Base-by-base conservation (phyloP, 2,329 filamentous ascomycete genomes). In the Phoma sp. region DNA sequence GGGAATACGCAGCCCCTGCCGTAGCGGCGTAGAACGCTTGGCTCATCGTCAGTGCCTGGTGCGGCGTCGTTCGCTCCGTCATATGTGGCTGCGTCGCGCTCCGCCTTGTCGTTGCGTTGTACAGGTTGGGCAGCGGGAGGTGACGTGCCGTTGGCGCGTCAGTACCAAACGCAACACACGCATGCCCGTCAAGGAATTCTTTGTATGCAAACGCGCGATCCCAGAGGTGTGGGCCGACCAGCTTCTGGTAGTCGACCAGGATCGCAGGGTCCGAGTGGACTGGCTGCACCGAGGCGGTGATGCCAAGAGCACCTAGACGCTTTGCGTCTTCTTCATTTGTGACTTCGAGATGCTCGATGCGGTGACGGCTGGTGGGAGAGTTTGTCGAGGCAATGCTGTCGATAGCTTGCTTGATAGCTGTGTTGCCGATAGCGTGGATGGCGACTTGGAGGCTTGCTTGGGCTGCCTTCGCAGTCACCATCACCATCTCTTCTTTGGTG, bases 281-380 rank as follows among this genome's bases (percentile, higher is more conserved):
- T 25, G 91, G 93, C 79, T 96, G 90, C 63, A 96, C 95, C 52
- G 89, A 89, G 55, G 96, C 91, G 47, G 91, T 96, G 70, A 87
- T 85, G 54, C 84, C 82, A 4, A 84, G 71, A 22, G 71, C 64
- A 9, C 83, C 84, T 0, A 87, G 78, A 0, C 83, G 76, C 0
- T 61, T 71, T 1, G 82, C 84, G 57, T 87, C 85, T 50, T 75
- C 74, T 0, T 75, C 72, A 0, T 75, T 78, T 4, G 54, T 48
- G 29, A 55, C 13, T 64, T 87, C 85, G 2, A 87, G 73, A 62
- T 87, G 85, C 69, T 87, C 85, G 59, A 87, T 83, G 25, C 85
- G 78, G 40, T 85, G 85, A 3, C 85, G 78, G 4, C 47, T 47
- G 4, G 35, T 1, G 9, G 57, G 51, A 1, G 49, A 51, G 9